Conservation (phyloP, 805 yeast genomes). For the Candida arabinofermentans region DNA sequence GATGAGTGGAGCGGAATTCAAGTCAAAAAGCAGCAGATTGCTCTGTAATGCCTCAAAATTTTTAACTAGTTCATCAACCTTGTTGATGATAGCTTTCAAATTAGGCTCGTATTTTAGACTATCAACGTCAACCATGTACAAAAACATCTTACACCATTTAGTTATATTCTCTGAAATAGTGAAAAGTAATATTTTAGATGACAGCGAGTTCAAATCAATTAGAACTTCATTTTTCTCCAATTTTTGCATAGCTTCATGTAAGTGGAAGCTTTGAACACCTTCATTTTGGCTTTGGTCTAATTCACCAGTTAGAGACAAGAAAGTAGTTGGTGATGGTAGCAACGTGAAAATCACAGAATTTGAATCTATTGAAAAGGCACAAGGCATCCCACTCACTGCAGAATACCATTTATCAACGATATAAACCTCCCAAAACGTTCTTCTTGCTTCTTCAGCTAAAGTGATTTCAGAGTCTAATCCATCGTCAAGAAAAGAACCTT, state of each 20-base stretch:
- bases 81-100: constrained; percentile 16
- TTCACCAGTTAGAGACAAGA: constrained; percentile 8
- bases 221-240: constrained; percentile 26
- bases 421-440: constrained; percentile 32
- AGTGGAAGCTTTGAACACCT: constrained; percentile 13
- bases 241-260: constrained; percentile 29
- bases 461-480: constrained; percentile 22
- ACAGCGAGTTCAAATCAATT: constrained; percentile 23
- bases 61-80: constrained; percentile 24
- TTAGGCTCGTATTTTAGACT: constrained; percentile 18
- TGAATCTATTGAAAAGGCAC: constrained; percentile 26
- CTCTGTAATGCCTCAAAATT: constrained; percentile 26
- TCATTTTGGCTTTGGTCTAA: neutral
- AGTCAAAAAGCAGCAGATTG: constrained; percentile 26
- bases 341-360: constrained; percentile 26
- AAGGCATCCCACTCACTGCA: constrained; percentile 29
- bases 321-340: constrained; percentile 29
- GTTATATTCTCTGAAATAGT: constrained; percentile 29
- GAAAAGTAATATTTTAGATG: constrained; percentile 25
- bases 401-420: constrained; percentile 30
- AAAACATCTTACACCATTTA: constrained; percentile 31
- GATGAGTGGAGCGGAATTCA: constrained; percentile 22
- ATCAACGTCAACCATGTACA: constrained; percentile 26
- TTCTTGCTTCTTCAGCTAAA: constrained; percentile 26
- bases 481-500: constrained; percentile 12